Conservation (phyloP, 2,329 filamentous ascomycete species). For the Calonectria henricotiae region DNA sequence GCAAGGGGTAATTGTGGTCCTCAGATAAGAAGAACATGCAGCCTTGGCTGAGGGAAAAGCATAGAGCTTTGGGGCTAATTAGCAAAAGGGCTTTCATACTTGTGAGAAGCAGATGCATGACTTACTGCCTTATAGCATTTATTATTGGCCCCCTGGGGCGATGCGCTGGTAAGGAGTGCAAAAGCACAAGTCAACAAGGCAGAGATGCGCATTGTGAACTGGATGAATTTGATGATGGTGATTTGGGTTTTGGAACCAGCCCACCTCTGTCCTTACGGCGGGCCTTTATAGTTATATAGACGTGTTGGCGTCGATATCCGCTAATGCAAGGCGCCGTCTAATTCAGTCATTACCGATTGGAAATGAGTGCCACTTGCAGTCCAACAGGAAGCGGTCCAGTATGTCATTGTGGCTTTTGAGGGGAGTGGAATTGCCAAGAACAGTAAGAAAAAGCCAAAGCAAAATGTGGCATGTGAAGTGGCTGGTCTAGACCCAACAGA, state of each 20-base stretch:
- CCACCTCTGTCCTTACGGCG: neutral
- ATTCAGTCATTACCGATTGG: neutral
- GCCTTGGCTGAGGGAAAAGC: neutral
- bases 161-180: neutral
- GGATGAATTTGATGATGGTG: too few species aligned
- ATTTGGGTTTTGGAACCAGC: too few species aligned
- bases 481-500: neutral
- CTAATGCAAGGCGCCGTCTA: neutral
- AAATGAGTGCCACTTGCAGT: neutral
- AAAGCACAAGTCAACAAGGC: neutral
- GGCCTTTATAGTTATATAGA: neutral
- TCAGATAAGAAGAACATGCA: neutral
- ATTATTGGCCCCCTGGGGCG: neutral
- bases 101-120: neutral
- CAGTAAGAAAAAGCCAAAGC: neutral
- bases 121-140: slow-evolving; percentile 1
- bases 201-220: neutral
- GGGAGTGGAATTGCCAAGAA: too few species aligned
- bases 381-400: neutral
- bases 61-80: neutral
- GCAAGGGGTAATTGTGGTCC: neutral
- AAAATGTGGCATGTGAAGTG: neutral
- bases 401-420: neutral
- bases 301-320: neutral
- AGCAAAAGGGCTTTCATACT: neutral